Conservation (phyloP, 2,329 filamentous ascomycete species). For the Fusarium sp. region DNA sequence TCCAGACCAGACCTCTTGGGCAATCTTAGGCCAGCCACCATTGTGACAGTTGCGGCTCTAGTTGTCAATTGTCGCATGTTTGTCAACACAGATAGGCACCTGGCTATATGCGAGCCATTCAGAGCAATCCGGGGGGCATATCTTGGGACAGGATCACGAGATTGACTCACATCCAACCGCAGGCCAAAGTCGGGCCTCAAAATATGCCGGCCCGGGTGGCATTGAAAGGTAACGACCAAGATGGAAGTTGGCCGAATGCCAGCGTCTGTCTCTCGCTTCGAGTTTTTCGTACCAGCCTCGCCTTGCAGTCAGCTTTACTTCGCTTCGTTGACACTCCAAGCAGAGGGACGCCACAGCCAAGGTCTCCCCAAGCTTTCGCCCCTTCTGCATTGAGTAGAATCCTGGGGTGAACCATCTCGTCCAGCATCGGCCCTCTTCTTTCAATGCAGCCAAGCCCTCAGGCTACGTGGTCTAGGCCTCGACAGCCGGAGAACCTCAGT, state of each 20-base stretch:
- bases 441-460: slow-evolving; percentile 29
- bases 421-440: slow-evolving; percentile 10
- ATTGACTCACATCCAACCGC: slow-evolving; percentile 7
- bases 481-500: slow-evolving; percentile 16
- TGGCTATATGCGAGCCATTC: slow-evolving; percentile 14
- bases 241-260: slow-evolving; percentile 35
- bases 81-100: not conserved
- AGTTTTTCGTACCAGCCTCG: slow-evolving; percentile 22
- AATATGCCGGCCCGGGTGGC: not conserved
- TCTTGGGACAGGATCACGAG: not conserved
- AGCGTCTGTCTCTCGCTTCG: not conserved
- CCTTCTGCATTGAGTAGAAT: slow-evolving; percentile 22
- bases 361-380: slow-evolving; percentile 32
- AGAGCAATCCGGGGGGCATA: not conserved
- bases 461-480: slow-evolving; percentile 1
- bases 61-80: slow-evolving; percentile 3
- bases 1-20: not conserved
- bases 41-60: slow-evolving; percentile 18
- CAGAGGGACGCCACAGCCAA: slow-evolving; percentile 17
- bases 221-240: slow-evolving; percentile 16
- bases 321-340: slow-evolving; percentile 13
- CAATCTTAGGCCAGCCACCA: not conserved
- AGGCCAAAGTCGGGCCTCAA: slow-evolving; percentile 3
- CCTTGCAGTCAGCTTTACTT: slow-evolving; percentile 2
- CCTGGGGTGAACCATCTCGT: slow-evolving; percentile 26